phyloP scores from a whole-genome alignment of 495 filamentous ascomycete genomes.

The Lindgomyces ingoldianus region DNA sequence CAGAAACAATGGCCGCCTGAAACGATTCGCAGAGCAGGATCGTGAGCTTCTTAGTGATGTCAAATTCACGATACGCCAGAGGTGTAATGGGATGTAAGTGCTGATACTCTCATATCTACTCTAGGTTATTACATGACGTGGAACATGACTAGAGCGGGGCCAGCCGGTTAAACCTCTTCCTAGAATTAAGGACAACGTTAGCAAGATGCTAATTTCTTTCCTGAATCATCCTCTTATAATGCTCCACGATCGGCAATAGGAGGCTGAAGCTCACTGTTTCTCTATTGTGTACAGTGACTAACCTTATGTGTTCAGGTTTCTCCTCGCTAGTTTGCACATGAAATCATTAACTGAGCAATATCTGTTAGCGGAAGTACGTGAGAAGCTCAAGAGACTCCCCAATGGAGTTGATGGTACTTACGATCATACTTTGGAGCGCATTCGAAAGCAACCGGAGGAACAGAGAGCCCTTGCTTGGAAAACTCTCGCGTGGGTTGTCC shows the following conservation, averaged over 20 bases:
- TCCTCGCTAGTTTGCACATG: neutral
- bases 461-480: neutral
- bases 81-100: neutral
- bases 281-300: no score
- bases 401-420: neutral
- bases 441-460: neutral
- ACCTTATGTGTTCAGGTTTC: neutral
- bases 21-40: neutral
- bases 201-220: no score
- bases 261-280: no score
- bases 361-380: neutral
- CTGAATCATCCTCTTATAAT: no score
- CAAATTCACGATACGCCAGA: neutral
- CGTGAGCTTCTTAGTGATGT: neutral
- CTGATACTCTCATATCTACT: no score
- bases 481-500: neutral
- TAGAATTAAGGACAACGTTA: no score
- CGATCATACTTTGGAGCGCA: neutral
- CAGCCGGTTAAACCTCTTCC: no score
- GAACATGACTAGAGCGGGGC: no score
- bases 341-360: neutral
- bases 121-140: no score
- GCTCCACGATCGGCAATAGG: no score
- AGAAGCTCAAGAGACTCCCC: neutral
- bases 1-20: neutral